A percentile compares a stretch with the other conserved stretches of the same genome.
These are phyloP conservation scores for Antrodiella citrinella DNA, from an alignment of 768 basidiomycete species.

Conservation along the genomic window DNA sequence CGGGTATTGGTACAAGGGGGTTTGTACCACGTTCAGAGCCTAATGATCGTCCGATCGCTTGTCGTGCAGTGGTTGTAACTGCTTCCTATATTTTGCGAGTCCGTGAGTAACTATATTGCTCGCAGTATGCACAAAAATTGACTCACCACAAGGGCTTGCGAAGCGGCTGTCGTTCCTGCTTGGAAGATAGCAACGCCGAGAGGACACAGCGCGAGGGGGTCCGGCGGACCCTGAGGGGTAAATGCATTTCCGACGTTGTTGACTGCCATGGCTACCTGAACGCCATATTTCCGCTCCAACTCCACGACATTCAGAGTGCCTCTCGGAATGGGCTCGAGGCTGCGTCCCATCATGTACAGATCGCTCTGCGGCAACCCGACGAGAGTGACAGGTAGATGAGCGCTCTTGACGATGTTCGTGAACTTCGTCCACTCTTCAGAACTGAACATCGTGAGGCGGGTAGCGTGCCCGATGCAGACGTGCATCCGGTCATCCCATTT, in stretches of 20 bases:
- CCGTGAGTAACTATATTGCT: conserved; percentile 1
- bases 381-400: conserved; percentile 40
- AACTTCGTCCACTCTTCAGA: conserved; percentile 32
- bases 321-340: conserved; percentile 34
- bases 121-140: conserved; percentile 5
- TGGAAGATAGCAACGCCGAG: conserved; percentile 56
- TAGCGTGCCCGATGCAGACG: conserved; percentile 55
- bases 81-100: conserved; percentile 30
- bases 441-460: conserved; percentile 46
- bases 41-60: conserved; percentile 34
- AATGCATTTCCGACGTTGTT: conserved; percentile 65
- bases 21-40: background rate
- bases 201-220: conserved; percentile 51
- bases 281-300: conserved; percentile 34
- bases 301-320: conserved; percentile 47
- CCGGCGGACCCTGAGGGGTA: conserved; percentile 58
- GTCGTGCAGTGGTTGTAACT: conserved; percentile 45
- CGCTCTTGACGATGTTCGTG: conserved; percentile 23
- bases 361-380: conserved; percentile 58
- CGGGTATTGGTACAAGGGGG: conserved; percentile 29
- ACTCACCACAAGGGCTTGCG: conserved; percentile 41
- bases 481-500: conserved; percentile 17
- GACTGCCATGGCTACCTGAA: conserved; percentile 48
- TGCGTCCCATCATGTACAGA: conserved; percentile 59
- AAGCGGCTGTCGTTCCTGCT: conserved; percentile 39